phyloP scores from a whole-genome alignment of 495 filamentous ascomycete species.

The Cudoniella acicularis region DNA sequence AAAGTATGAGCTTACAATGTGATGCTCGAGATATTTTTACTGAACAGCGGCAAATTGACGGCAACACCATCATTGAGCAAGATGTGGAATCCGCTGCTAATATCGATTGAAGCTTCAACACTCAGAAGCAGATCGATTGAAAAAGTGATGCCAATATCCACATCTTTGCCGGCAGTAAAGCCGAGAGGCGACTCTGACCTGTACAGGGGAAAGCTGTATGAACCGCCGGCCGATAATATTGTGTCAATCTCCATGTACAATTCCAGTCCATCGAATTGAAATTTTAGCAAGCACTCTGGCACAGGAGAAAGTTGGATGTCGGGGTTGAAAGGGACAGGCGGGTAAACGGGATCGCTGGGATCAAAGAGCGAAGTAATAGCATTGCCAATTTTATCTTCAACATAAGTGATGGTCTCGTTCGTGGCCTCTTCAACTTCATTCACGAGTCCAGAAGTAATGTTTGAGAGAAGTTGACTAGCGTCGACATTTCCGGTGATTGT shows the following conservation, averaged over 20 bases:
- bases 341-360: conserved; percentile 28
- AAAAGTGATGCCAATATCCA: conserved; percentile 40
- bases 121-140: conserved; percentile 45
- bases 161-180: conserved; percentile 31
- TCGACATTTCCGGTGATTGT: conserved; percentile 38
- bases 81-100: conserved; percentile 50
- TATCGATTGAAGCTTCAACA: conserved; percentile 41
- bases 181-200: conserved; percentile 41
- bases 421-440: conserved; percentile 32
- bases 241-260: conserved; percentile 49
- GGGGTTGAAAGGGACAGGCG: conserved; percentile 31
- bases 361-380: conserved; percentile 32
- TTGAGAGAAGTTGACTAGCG: conserved; percentile 31
- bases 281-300: conserved; percentile 37
- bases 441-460: conserved; percentile 23
- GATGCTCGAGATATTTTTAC: conserved; percentile 39
- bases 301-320: conserved; percentile 33
- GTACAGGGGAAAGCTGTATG: conserved; percentile 47
- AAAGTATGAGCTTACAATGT: conserved; percentile 34
- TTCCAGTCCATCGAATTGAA: conserved; percentile 49
- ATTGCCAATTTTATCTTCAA: conserved; percentile 14
- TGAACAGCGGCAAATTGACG: conserved; percentile 41
- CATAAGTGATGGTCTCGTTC: conserved; percentile 6
- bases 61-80: conserved; percentile 43
- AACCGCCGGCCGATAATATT: conserved; percentile 35